Percentiles rank a stretch among this genome's conserved stretches.
Conservation (phyloP, 2,329 filamentous ascomycete genomes). For the Fusarium sororula region DNA sequence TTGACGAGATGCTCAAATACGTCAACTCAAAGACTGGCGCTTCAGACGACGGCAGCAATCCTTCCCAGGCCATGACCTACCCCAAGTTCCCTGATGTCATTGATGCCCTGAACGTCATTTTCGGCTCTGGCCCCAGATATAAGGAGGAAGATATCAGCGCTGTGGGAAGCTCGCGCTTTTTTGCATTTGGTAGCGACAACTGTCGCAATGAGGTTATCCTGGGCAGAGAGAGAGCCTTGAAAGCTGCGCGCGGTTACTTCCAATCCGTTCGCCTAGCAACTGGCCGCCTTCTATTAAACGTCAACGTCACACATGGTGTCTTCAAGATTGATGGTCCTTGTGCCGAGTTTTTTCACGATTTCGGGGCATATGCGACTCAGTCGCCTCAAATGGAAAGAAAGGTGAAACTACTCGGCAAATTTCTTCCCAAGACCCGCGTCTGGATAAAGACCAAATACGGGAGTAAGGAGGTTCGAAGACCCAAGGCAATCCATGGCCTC, state of each 20-base stretch:
- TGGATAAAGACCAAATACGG: conserved; percentile 45
- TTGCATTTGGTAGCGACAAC: conserved; percentile 50
- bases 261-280: conserved; percentile 64
- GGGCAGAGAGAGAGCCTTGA: conserved; percentile 45
- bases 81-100: conserved; percentile 60
- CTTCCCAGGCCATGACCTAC: conserved; percentile 45
- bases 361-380: conserved; percentile 31
- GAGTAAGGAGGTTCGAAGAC: conserved; percentile 43
- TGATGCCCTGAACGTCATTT: conserved; percentile 62
- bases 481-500: conserved; percentile 45
- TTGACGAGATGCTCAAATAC: conserved; percentile 57
- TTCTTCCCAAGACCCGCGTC: conserved; percentile 52
- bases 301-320: conserved; percentile 63
- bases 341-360: conserved; percentile 45
- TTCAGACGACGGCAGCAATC: conserved; percentile 17
- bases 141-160: conserved; percentile 48
- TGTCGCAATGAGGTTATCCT: conserved; percentile 41
- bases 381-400: neutral
- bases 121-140: conserved; percentile 56
- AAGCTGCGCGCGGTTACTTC: conserved; percentile 63
- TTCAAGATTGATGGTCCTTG: conserved; percentile 56
- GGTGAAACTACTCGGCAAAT: conserved; percentile 48
- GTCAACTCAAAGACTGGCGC: conserved; percentile 54
- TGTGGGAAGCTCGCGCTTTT: conserved; percentile 60
- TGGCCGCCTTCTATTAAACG: conserved; percentile 63